Conservation (phyloP, 345 rosid species). For the Litchi chinensis region DNA sequence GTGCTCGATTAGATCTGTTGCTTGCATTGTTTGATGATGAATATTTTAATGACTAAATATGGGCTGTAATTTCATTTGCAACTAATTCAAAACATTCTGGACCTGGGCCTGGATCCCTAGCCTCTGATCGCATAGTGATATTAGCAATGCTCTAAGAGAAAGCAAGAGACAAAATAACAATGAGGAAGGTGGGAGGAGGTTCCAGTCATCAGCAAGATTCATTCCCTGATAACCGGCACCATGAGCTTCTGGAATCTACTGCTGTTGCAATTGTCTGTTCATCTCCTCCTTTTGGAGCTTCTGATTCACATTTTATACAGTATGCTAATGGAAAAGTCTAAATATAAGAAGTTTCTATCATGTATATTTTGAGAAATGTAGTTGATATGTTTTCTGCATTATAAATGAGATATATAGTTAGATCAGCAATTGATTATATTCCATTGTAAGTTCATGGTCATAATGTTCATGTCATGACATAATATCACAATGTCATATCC, state of each 20-base stretch:
- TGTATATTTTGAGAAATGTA: background rate
- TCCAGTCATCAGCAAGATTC: slow-evolving; percentile 44
- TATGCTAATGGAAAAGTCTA: slow-evolving; percentile 35
- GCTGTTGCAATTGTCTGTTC: slow-evolving; percentile 59
- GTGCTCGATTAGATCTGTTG: slow-evolving; percentile 70
- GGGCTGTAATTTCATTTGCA: slow-evolving; percentile 57
- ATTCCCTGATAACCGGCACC: slow-evolving; percentile 68
- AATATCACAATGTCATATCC: background rate
- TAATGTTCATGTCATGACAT: background rate
- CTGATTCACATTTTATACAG: slow-evolving; percentile 66
- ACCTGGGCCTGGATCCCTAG: slow-evolving; percentile 28
- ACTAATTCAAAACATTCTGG: slow-evolving; percentile 41
- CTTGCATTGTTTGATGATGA: slow-evolving; percentile 80
- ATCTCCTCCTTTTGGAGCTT: slow-evolving; percentile 39
- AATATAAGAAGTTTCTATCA: slow-evolving; percentile 16
- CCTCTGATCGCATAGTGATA: slow-evolving; percentile 40
- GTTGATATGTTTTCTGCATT: background rate
- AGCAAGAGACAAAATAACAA: slow-evolving; percentile 57
- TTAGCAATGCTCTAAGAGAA: slow-evolving; percentile 71
- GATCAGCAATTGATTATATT: background rate
- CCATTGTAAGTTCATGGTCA: slow-evolving; percentile 11
- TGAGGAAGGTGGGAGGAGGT: slow-evolving; percentile 42
- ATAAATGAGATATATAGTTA: background rate
- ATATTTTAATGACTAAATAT: slow-evolving; percentile 75
- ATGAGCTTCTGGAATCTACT: slow-evolving; percentile 73